phyloP scores from a whole-genome alignment of 352 stramenopile genomes.

The Phytophthora podocarpi region DNA sequence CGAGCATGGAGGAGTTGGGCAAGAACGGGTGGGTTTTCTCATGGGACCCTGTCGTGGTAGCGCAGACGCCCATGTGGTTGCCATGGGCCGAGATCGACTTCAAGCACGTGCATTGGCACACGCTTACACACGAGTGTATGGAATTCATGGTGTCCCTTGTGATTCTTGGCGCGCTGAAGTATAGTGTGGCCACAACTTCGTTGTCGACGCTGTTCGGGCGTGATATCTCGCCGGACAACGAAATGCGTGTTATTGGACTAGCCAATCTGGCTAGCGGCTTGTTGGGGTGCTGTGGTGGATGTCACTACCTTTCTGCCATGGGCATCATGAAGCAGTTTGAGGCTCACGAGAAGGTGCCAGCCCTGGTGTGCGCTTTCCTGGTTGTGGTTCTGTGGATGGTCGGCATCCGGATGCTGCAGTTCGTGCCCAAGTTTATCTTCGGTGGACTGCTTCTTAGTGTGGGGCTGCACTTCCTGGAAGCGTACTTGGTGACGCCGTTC shows the following conservation, averaged over 20 bases:
- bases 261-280: conserved; percentile 72
- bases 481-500: conserved; percentile 76
- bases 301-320: conserved; percentile 85
- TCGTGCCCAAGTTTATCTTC: conserved; percentile 86
- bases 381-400: conserved; percentile 64
- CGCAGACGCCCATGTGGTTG: conserved; percentile 79
- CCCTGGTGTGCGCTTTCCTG: conserved; percentile 64
- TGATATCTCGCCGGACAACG: conserved; percentile 78
- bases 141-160: conserved; percentile 70
- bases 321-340: conserved; percentile 88
- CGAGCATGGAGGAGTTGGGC: conserved; percentile 42
- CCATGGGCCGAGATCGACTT: conserved; percentile 78
- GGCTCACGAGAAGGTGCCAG: conserved; percentile 77
- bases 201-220: conserved; percentile 81
- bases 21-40: conserved; percentile 66
- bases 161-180: conserved; percentile 80
- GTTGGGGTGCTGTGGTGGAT: conserved; percentile 74
- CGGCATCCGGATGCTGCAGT: conserved; percentile 72
- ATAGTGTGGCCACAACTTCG: conserved; percentile 80
- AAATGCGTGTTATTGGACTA: conserved; percentile 82
- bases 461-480: conserved; percentile 78
- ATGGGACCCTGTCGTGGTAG: conserved; percentile 65
- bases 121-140: conserved; percentile 61
- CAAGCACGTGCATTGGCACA: conserved; percentile 59
- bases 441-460: conserved; percentile 77